Percentiles rank a stretch among this genome's conserved stretches.
Conservation (phyloP, 1,284 basidiomycete genomes). For the Heterobasidion annosum region DNA sequence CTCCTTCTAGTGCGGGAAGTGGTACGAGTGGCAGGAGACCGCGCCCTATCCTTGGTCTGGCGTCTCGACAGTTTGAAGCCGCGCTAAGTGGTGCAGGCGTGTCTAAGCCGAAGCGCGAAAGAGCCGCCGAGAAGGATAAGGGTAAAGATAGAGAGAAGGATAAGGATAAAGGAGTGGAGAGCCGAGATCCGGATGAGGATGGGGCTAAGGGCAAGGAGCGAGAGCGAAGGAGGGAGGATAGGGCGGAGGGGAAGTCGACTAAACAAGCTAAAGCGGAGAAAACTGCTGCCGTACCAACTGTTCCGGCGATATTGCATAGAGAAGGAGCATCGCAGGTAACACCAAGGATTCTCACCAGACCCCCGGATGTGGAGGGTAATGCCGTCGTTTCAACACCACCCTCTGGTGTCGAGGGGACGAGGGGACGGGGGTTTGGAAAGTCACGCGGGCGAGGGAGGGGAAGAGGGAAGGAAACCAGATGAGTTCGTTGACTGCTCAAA, state of each 20-base stretch:
- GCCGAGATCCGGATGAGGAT: not conserved
- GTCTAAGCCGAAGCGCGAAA: constrained; percentile 18
- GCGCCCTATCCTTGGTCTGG: constrained; percentile 49
- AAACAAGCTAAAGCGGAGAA: constrained; percentile 1
- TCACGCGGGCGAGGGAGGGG: constrained; percentile 8
- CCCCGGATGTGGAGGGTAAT: not conserved
- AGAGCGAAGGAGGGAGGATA: constrained; percentile 6
- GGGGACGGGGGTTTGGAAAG: not conserved
- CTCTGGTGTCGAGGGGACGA: not conserved
- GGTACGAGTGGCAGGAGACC: constrained; percentile 15
- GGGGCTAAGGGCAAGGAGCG: constrained; percentile 9
- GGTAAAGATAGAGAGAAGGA: constrained; percentile 10
- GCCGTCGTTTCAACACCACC: not conserved
- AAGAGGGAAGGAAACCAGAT: constrained; percentile 5
- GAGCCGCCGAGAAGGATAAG: constrained; percentile 12
- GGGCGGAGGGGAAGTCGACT: not conserved
- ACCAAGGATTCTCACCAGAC: constrained; percentile 3
- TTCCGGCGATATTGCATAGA: constrained; percentile 20
- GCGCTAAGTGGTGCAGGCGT: constrained; percentile 51
- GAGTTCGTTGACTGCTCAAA: not conserved
- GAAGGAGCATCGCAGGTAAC: constrained; percentile 13
- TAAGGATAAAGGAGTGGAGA: not conserved
- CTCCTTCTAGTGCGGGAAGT: constrained; percentile 7
- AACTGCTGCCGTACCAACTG: constrained; percentile 8
- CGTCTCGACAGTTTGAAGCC: constrained; percentile 57